Conservation (phyloP, 2,329 filamentous ascomycete species). For the Fonsecaea monophora region DNA sequence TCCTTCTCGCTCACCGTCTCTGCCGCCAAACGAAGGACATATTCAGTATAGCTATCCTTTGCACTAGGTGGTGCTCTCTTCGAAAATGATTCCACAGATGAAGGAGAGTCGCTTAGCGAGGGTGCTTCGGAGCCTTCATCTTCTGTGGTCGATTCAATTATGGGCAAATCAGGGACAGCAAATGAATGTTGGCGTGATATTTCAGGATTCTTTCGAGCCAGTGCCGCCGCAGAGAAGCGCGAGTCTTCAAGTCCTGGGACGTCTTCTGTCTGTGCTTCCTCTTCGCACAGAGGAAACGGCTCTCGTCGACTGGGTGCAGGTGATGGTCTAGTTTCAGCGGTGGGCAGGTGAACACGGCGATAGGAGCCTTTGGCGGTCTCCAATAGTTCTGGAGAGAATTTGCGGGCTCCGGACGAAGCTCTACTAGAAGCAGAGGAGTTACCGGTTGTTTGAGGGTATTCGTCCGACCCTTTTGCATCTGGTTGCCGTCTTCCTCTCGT, state of each 20-base stretch:
- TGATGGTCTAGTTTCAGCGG: conserved; percentile 19
- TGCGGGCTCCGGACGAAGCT: conserved; percentile 45
- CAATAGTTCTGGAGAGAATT: conserved; percentile 79
- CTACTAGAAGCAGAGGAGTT: conserved; percentile 30
- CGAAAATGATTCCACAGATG: conserved; percentile 46
- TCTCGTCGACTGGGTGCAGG: conserved; percentile 8
- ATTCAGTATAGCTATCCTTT: conserved; percentile 73
- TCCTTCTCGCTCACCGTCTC: conserved; percentile 76
- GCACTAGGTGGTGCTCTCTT: conserved; percentile 47
- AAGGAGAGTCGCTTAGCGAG: conserved; percentile 52
- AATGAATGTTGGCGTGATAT: conserved; percentile 61
- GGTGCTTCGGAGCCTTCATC: conserved; percentile 56
- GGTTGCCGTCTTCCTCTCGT: conserved; percentile 23
- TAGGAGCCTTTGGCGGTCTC: conserved; percentile 78
- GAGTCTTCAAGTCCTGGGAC: conserved; percentile 47
- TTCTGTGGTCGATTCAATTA: conserved; percentile 65
- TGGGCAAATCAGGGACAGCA: conserved; percentile 65
- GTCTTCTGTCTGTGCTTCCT: conserved; percentile 31
- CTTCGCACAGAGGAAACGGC: conserved; percentile 12
- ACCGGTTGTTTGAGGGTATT: conserved; percentile 15
- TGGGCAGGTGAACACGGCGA: conserved; percentile 52
- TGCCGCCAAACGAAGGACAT: conserved; percentile 79
- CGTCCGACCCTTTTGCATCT: conserved; percentile 30
- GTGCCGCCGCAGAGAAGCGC: conserved; percentile 53
- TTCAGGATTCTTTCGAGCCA: conserved; percentile 47